Evolutionary conservation across 2,329 filamentous ascomycete species (phyloP).

Genomic region (Pseudocercospora musae): DNA sequence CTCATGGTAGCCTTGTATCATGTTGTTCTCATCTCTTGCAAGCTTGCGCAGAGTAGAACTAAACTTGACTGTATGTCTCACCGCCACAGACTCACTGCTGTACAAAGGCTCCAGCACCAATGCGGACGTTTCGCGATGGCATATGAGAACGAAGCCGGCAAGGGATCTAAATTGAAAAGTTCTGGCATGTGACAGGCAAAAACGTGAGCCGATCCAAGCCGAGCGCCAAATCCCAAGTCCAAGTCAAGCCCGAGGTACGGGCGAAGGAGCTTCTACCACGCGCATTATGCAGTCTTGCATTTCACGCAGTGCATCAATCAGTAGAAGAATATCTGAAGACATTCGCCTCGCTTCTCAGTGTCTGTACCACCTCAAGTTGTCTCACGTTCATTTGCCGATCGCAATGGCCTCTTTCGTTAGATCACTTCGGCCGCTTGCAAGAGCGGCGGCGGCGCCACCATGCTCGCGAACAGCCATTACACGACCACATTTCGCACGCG

Average conservation of each 20-base stretch:
- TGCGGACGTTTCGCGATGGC: not conserved
- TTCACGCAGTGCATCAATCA: not conserved
- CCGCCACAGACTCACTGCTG: not conserved
- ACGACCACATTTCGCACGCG: conserved; percentile 18
- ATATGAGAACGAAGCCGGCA: not conserved
- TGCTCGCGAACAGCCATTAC: conserved; percentile 19
- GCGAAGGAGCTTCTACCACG: not conserved
- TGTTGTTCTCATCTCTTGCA: no score
- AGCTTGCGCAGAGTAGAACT: no score
- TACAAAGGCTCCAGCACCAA: not conserved
- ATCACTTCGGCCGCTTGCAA: conserved; percentile 34
- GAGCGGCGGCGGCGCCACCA: conserved; percentile 29
- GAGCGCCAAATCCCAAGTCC: not conserved
- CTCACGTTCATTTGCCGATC: not conserved
- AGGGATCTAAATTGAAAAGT: not conserved
- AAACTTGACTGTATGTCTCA: no score
- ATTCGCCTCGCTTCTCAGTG: not conserved
- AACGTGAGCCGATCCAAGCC: not conserved
- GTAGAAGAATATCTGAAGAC: not conserved
- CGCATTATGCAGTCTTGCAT: not conserved
- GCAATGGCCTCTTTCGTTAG: conserved; percentile 34
- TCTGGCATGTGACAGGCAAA: not conserved
- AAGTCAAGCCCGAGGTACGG: not conserved
- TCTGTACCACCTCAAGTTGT: not conserved
- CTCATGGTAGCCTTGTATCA: not conserved